Conservation (phyloP, 257 asterid genomes). For the Nicotiana undulata region DNA sequence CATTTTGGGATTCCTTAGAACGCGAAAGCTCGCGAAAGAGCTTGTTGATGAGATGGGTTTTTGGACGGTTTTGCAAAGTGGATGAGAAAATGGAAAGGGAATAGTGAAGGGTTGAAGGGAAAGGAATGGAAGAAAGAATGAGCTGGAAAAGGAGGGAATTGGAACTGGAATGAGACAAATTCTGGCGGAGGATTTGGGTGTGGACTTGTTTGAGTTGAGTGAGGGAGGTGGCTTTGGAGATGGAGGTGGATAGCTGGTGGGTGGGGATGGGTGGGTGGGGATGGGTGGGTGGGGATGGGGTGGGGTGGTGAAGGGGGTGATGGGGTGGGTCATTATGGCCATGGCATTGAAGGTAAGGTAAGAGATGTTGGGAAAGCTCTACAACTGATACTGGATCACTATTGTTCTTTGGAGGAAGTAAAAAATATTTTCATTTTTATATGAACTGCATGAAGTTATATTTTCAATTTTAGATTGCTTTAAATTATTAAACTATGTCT, state of each 20-base stretch:
- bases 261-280: constrained; percentile 11
- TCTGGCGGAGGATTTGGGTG: constrained; percentile 40
- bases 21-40: constrained; percentile 51
- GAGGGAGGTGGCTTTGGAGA: constrained; percentile 32
- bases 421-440: no score
- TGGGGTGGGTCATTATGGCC: constrained; percentile 24
- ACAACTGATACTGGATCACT: no score
- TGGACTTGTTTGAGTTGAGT: constrained; percentile 59
- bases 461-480: no score
- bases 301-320: constrained; percentile 14
- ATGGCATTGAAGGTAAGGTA: not conserved
- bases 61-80: constrained; percentile 18
- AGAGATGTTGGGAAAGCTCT: not conserved
- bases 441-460: no score
- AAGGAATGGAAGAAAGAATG: constrained; percentile 45
- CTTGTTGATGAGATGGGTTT: constrained; percentile 34
- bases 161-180: constrained; percentile 19
- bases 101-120: constrained; percentile 36
- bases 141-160: constrained; percentile 40
- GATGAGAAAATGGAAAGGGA: constrained; percentile 51
- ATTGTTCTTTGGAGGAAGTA: not conserved
- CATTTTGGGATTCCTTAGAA: constrained; percentile 28
- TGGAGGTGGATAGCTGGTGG: constrained; percentile 32
- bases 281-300: constrained; percentile 16
- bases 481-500: no score